Conservation (phyloP, 176 grass and related monocot genomes). For the Lolium multiflorum region DNA sequence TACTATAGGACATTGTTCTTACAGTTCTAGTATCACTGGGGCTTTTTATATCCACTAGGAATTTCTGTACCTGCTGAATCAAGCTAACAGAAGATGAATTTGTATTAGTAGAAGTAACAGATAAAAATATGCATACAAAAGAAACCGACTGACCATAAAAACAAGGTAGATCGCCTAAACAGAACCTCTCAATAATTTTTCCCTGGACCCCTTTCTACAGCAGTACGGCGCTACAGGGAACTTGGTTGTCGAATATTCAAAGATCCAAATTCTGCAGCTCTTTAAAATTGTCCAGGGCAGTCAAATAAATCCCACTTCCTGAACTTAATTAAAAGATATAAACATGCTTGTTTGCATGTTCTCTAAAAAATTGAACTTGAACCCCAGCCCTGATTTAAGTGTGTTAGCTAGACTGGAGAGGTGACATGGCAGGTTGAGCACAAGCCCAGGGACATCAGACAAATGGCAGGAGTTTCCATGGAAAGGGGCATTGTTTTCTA, state of each 20-base stretch:
- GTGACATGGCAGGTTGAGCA: not conserved
- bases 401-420: not conserved
- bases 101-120: conserved; percentile 25
- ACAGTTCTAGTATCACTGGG: conserved; percentile 72
- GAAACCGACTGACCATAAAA: conserved; percentile 32
- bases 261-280: not conserved
- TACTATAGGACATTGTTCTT: conserved; percentile 37
- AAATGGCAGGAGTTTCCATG: not conserved
- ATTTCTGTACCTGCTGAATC: conserved; percentile 87
- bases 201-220: conserved; percentile 24
- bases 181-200: conserved; percentile 7
- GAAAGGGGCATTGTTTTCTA: not conserved
- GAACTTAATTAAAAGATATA: not conserved
- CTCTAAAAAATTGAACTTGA: not conserved
- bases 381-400: not conserved
- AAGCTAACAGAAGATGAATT: conserved; percentile 68
- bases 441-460: not conserved
- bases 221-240: not conserved
- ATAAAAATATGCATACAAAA: conserved; percentile 11
- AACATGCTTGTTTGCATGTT: not conserved
- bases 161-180: conserved; percentile 26
- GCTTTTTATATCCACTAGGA: conserved; percentile 61
- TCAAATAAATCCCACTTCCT: conserved; percentile 4
- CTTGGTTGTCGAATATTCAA: conserved; percentile 21
- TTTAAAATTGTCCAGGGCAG: not conserved